Conservation (phyloP, 495 filamentous ascomycete species). For the Thermothielavioides terrestris region DNA sequence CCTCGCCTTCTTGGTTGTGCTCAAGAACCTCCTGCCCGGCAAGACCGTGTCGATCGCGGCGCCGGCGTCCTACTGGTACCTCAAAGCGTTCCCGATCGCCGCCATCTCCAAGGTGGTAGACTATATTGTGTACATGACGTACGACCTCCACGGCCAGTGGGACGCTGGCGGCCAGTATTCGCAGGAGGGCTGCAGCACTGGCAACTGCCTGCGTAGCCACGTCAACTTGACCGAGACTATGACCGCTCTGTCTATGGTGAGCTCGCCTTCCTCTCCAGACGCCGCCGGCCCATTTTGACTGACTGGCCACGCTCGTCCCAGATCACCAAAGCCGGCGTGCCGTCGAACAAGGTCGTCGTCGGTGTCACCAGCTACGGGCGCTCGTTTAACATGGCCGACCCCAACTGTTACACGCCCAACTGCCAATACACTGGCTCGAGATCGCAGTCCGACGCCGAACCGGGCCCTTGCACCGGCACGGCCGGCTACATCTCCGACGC, state of each 20-base stretch:
- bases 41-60: conserved; percentile 21
- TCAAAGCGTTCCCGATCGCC: conserved; percentile 13
- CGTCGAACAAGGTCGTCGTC: conserved; percentile 29
- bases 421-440: conserved; percentile 12
- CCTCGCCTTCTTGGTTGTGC: conserved; percentile 11
- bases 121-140: conserved; percentile 28
- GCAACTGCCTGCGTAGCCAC: conserved; percentile 37
- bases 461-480: conserved; percentile 6
- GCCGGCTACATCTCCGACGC: conserved; percentile 9
- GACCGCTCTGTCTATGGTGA: conserved; percentile 32
- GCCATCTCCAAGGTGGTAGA: conserved; percentile 16
- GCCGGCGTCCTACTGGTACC: conserved; percentile 13
- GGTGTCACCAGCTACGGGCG: conserved; percentile 34
- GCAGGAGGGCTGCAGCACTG: conserved; percentile 25
- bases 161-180: conserved; percentile 2
- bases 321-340: conserved; percentile 44
- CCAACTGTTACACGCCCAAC: conserved; percentile 5
- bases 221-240: conserved; percentile 38
- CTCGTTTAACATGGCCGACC: conserved; percentile 23
- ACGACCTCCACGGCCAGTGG: conserved; percentile 26
- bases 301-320: too few relatives aligned
- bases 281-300: too few relatives aligned
- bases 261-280: too few relatives aligned
- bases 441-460: background rate
- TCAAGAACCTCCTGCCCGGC: conserved; percentile 12